Conservation (phyloP, 192 early-diverging fungal species). For the Jimgerdemannia lactiflua region DNA sequence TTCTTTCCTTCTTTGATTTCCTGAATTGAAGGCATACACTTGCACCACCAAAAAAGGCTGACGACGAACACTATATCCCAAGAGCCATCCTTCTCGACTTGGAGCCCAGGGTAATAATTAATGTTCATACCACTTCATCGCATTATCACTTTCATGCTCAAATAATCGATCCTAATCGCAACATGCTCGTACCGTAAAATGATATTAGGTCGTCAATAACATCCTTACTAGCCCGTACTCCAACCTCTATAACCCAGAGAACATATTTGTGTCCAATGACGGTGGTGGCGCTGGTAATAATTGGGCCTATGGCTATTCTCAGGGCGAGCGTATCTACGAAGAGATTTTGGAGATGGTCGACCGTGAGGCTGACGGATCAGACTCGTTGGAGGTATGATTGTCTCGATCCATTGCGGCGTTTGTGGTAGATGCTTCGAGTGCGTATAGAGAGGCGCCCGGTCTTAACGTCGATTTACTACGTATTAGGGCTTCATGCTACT, state of each 20-base stretch:
- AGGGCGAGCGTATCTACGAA: slow-evolving; percentile 85
- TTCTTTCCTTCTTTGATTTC: too few relatives aligned
- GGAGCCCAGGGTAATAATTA: slow-evolving; percentile 90
- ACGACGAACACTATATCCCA: slow-evolving; percentile 98
- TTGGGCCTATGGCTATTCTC: slow-evolving; percentile 89
- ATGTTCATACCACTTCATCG: too few relatives aligned
- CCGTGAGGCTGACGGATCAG: slow-evolving; percentile 92
- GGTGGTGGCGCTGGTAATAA: slow-evolving; percentile 98
- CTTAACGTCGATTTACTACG: too few relatives aligned
- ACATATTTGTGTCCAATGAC: slow-evolving; percentile 88
- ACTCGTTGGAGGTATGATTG: slow-evolving; percentile 78
- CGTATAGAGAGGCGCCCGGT: too few relatives aligned
- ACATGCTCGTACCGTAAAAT: too few relatives aligned
- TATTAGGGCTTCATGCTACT: slow-evolving; percentile 87
- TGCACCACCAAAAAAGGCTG: too few relatives aligned
- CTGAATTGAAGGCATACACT: too few relatives aligned
- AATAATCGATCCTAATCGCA: too few relatives aligned
- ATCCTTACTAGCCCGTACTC: slow-evolving; percentile 84
- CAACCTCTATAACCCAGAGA: slow-evolving; percentile 97
- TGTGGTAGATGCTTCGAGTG: too few relatives aligned
- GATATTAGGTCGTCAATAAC: slow-evolving; percentile 81
- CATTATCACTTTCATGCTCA: too few relatives aligned
- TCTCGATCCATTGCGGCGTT: neutral
- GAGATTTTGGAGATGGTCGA: slow-evolving; percentile 97
- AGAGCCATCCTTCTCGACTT: slow-evolving; percentile 89